phyloP scores from a whole-genome alignment of 371 early-diverging fungal species.

The Mucor plumbeus region DNA sequence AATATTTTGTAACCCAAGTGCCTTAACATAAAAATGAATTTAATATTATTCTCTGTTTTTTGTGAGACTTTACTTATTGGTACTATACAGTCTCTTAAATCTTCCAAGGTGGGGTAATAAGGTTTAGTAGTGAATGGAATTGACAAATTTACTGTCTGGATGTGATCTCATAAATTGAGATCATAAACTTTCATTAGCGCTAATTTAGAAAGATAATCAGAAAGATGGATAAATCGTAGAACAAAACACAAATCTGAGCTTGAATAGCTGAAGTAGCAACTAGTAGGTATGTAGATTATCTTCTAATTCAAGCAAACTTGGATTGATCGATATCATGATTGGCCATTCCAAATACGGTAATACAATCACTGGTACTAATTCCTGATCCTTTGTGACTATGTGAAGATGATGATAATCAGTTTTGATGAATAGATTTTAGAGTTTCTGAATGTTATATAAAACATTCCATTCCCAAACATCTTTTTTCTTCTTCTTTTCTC shows the following conservation, averaged over 20 bases:
- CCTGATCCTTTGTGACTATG: constrained; percentile 13
- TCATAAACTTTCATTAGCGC: background rate
- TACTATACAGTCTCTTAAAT: background rate
- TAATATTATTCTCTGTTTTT: background rate
- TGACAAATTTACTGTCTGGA: too few relatives aligned
- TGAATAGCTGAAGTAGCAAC: background rate
- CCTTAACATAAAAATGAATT: background rate
- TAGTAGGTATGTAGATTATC: constrained; percentile 1
- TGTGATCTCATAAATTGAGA: background rate
- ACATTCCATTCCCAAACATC: background rate
- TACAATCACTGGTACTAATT: constrained; percentile 1
- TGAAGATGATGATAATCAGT: constrained; percentile 24
- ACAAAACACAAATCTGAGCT: constrained; percentile 2
- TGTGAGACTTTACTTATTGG: too few relatives aligned
- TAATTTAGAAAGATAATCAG: constrained; percentile 11
- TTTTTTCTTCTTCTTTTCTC: background rate
- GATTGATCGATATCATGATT: background rate
- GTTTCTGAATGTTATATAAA: constrained; percentile 7
- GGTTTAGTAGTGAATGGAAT: background rate
- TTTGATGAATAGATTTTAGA: constrained; percentile 18
- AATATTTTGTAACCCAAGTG: background rate
- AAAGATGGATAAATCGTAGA: constrained; percentile 12
- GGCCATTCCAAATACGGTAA: constrained; percentile 6
- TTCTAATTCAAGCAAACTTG: constrained; percentile 11
- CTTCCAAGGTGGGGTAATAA: background rate